Base-by-base conservation (phyloP, 805 yeast genomes). In the Monosporozyma yasuniensis region DNA sequence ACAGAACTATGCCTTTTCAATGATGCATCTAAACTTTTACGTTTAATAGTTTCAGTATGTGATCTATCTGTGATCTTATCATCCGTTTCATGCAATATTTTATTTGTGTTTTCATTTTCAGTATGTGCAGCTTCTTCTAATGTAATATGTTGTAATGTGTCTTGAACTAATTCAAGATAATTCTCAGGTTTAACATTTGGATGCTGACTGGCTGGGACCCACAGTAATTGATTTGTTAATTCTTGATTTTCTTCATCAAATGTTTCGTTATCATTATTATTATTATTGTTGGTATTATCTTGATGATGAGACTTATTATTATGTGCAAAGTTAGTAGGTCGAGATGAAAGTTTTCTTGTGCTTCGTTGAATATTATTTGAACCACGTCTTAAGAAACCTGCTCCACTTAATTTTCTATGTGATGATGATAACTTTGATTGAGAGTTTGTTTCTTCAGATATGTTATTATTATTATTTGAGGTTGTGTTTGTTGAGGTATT, bases 131-230 rank as follows among this genome's bases (percentile, higher is more conserved):
- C 22, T 18, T 49, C 51, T 10, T 56, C 61, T 14, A 57, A 25
- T 21, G 54, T 51, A 28, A 63, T 58, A 65, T 59, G 42, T 65
- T 70, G 54, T 62, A 66, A 47, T 18, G 68, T 61, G 47, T 65
- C 66, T 48, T 82, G 82, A 43, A 85, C 81, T 61, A 84, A 84
- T 55, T 75, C 77, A 55, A 81, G 72, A 68, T 81, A 84, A 58
- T 86, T 87, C 59, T 87, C 95, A 2, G 98, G 98, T 23, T 95
- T 90, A n/a, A 91, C 77, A 59, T 86, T 91, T 1, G 98, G 98
- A 64, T 93, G 99, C 37, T 88, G 74, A 54, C 80, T 81, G 1
- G 98, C 99, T 0, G 98, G 98, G 1, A 93, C 97, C 99, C 99
- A 91, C 48, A 91, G 70, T 30, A 86, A 68, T 50, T 78, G 70